Evolutionary conservation across 2,329 filamentous ascomycete species (phyloP).

Genomic region (Hysterium pulicare): DNA sequence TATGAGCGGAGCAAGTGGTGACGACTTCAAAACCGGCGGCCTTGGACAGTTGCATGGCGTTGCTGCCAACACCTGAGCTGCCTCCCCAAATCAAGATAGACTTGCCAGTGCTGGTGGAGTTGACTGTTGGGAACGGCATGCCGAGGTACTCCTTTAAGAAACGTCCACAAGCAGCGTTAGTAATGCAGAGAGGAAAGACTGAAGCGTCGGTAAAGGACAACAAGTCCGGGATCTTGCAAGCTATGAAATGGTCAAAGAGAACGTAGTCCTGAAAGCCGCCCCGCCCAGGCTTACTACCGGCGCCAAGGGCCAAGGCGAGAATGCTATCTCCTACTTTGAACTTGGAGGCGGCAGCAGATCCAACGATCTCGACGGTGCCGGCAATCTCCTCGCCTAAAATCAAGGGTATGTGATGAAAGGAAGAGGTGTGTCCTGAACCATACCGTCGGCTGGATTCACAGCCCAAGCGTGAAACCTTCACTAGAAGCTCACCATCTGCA

Average conservation of each 20-base stretch:
- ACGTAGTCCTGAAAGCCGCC: background rate
- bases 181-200: background rate
- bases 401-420: background rate
- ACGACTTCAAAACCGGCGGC: constrained; percentile 30
- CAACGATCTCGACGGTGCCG: background rate
- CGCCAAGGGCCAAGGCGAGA: background rate
- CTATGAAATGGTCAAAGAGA: background rate
- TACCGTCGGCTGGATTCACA: background rate
- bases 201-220: background rate
- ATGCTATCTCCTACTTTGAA: background rate
- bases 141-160: background rate
- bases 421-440: background rate
- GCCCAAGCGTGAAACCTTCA: background rate
- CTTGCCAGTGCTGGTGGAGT: background rate
- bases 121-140: background rate
- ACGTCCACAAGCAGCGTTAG: background rate
- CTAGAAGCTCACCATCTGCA: background rate
- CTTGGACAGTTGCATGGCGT: background rate
- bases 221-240: background rate
- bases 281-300: background rate
- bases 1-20: constrained; percentile 43
- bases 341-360: background rate
- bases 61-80: background rate
- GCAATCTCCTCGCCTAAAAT: background rate
- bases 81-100: background rate